Evolutionary conservation across 768 basidiomycete genomes (phyloP), one percentile per base, ranked within the genome.

Genomic region (Crucibulum laeve): DNA sequence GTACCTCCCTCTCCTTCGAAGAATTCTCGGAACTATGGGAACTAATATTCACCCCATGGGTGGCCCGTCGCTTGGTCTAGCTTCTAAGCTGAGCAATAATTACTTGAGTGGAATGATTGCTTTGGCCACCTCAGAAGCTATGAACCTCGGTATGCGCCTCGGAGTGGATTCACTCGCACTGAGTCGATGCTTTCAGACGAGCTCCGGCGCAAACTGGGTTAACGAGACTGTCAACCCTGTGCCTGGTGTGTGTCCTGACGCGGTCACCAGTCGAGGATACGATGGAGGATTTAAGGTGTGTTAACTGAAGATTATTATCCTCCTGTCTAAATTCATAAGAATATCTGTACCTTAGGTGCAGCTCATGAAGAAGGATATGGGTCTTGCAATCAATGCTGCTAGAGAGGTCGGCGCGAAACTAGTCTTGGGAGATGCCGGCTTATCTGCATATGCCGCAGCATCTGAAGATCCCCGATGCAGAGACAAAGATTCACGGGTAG

Each of bases 331-430:
- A 11, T 8, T 14, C 2, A 25, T 4, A 17, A 43, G 10, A 11
- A 25, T 47, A 19, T 14, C 7, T 28, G 19, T 39, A 8, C 38
- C 25, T 25, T 40, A 70, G 69, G 60, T 73, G 4, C 67, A 73
- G 38, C 44, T 71, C 19, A 71, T 73, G 70, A 71, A 70, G 52
- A 73, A 73, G 53, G 70, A 71, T 33, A 63, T 71, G 55, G 48
- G 54, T 14, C 54, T 73, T 17, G 71, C 71, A 1, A 58, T 65
- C 2, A 58, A 61, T 14, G 68, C 68, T 18, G 68, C 71, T 4
- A 50, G 54, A 26, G 50, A 62, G 45, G 64, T 66, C 2, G 59
- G 57, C 25, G 70, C 66, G n/a, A 67, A 61, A 33, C 53, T 73
- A 8, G 60, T 71, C 2, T 46, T 73, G n/a, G 68, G 58, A 26